Base-by-base conservation (phyloP, 352 stramenopile species). In the Globisporangium ultimum region DNA sequence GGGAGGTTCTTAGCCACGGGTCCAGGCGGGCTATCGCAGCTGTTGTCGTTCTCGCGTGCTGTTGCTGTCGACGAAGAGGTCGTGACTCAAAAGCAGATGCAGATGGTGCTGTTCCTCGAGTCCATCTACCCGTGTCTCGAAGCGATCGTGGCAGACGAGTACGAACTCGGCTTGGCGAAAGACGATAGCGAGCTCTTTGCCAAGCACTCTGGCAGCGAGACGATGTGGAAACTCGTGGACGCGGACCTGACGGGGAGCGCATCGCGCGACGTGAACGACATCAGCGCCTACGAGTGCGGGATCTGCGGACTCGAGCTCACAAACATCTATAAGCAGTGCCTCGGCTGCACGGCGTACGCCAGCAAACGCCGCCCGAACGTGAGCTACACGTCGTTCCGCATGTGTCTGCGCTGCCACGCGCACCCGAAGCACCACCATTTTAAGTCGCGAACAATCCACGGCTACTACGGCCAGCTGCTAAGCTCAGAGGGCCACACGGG, bases 301-400 rank as follows among this genome's bases (percentile, higher is more conserved):
- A 80, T 92, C 52, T 91, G 80, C 61, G 66, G 68, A 0, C 73
- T 82, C 1, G 85, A 94, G 63, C 80, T 94, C n/a, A 80, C 79
- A 21, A 94, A 94, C 64, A 72, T 87, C 51, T 92, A 91, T 71
- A 92, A 94, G 66, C 82, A 92, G 60, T 94, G 85, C 34, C 67
- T 94, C 3, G 85, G 85, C 38, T 94, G 85, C 53, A 74, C 80
- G 1, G 70, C 90, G 18, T 89, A 90, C 61, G 71, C 76, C 28
- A 80, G 72, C 36, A 65, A 72, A 20, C 70, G 75, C 46, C 70
- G 73, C 11, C 76, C 76, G 13, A 89, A 91, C 70, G 82, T 88
- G 64, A 61, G 68, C 49, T 94, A 87, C 64, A 57, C 61, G 14
- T 61, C 84, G 15, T 89, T 90, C 63, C 80, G 80, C 20, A 75